Evolutionary conservation across 1,284 basidiomycete species (phyloP).

Genomic region (Schizophyllum commune): DNA sequence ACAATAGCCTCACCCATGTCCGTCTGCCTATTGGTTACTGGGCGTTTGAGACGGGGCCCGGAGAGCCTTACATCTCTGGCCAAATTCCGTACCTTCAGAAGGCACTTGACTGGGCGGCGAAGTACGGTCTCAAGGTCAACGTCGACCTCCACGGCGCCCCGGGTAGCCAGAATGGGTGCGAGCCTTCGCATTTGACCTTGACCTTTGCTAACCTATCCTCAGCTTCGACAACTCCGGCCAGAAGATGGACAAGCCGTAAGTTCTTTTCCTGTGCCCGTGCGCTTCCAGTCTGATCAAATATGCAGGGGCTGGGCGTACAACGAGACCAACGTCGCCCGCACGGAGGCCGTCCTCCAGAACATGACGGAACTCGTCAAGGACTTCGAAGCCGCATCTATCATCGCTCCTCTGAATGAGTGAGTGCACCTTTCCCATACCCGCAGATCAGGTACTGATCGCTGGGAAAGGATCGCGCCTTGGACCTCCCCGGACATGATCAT

Average conservation of each 20-base stretch:
- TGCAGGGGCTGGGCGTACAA: conserved; percentile 60
- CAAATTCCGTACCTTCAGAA: conserved; percentile 66
- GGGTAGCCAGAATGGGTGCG: conserved; percentile 46
- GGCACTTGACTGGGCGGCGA: conserved; percentile 74
- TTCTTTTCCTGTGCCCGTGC: background rate
- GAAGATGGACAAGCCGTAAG: conserved; percentile 45
- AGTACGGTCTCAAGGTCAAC: conserved; percentile 74
- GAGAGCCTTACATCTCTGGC: conserved; percentile 82
- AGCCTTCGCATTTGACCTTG: no score
- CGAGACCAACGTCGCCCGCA: conserved; percentile 60
- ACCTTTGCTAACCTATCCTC: background rate
- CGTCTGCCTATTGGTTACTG: conserved; percentile 85
- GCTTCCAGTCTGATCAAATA: background rate
- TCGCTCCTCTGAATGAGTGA: conserved; percentile 74
- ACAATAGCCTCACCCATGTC: conserved; percentile 59
- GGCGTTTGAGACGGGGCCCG: conserved; percentile 76
- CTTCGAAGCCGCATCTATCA: conserved; percentile 52
- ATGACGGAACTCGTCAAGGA: conserved; percentile 56
- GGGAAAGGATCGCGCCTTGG: background rate
- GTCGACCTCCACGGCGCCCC: conserved; percentile 64
- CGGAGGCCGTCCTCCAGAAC: conserved; percentile 58
- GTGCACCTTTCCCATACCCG: background rate
- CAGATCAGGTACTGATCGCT: background rate
- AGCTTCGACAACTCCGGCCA: conserved; percentile 84
- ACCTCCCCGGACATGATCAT: background rate